Evolutionary conservation across 2,329 filamentous ascomycete species (phyloP).

Genomic region (Fusarium buharicum): DNA sequence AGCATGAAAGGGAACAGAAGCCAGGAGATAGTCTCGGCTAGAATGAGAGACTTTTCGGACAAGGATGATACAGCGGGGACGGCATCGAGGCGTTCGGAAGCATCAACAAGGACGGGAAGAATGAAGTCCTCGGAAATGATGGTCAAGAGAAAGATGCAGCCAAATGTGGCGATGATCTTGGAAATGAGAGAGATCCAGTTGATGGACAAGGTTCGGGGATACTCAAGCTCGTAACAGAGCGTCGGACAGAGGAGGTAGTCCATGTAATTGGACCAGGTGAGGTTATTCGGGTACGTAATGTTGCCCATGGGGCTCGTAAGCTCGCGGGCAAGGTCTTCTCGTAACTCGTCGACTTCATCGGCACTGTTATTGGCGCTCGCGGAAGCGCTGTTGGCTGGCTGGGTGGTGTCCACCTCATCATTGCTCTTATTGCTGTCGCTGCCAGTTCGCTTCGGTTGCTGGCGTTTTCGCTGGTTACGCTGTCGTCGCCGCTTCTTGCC

Average conservation of each 20-base stretch:
- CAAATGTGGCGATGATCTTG: slow-evolving; percentile 90
- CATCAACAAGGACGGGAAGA: slow-evolving; percentile 84
- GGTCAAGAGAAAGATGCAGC: slow-evolving; percentile 94
- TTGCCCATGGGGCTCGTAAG: slow-evolving; percentile 90
- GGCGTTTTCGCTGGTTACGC: slow-evolving; percentile 33
- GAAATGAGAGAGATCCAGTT: slow-evolving; percentile 84
- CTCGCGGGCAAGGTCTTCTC: slow-evolving; percentile 89
- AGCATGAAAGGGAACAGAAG: slow-evolving; percentile 98
- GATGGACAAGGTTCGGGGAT: slow-evolving; percentile 80
- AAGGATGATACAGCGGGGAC: slow-evolving; percentile 53
- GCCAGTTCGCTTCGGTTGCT: slow-evolving; percentile 24
- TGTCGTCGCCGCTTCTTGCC: slow-evolving; percentile 43
- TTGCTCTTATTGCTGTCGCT: slow-evolving; percentile 41
- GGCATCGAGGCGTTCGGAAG: slow-evolving; percentile 63
- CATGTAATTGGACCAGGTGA: slow-evolving; percentile 82
- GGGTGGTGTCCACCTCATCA: slow-evolving; percentile 42
- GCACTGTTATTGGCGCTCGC: slow-evolving; percentile 43
- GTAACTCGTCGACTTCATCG: slow-evolving; percentile 73
- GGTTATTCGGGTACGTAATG: slow-evolving; percentile 88
- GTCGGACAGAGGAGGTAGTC: slow-evolving; percentile 95
- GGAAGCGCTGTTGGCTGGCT: slow-evolving; percentile 19
- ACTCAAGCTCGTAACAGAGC: slow-evolving; percentile 96
- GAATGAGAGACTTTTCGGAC: slow-evolving; percentile 78
- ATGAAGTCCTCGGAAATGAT: slow-evolving; percentile 95
- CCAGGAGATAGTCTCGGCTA: slow-evolving; percentile 89